Percentiles rank a stretch among this genome's conserved stretches.
Evolutionary conservation across 257 asterid genomes (phyloP).

Genomic region (Sherardia arvensis): DNA sequence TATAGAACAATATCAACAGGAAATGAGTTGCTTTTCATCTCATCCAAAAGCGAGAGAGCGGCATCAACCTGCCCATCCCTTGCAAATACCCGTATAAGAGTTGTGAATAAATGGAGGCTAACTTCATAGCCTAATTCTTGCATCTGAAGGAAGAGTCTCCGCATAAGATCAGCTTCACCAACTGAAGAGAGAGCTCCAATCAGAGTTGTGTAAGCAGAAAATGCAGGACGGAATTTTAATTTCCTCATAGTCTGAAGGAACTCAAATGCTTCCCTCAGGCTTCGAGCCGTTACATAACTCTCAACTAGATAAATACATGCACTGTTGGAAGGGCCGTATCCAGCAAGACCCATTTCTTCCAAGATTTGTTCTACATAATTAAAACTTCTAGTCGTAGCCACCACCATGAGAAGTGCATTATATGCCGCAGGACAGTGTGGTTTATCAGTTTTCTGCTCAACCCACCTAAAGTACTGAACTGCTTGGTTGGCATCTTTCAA

Average conservation of each 20-base stretch:
- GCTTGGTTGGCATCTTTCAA: conserved; percentile 58
- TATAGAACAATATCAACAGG: conserved; percentile 84
- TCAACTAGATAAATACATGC: conserved; percentile 55
- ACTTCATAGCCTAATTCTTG: conserved; percentile 94
- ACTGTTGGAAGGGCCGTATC: conserved; percentile 53
- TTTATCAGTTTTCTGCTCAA: conserved; percentile 46
- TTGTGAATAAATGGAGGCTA: conserved; percentile 70
- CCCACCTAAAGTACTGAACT: conserved; percentile 68
- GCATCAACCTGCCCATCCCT: conserved; percentile 77
- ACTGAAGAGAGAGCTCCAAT: conserved; percentile 67
- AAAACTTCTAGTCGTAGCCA: conserved; percentile 51
- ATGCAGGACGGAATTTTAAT: conserved; percentile 75
- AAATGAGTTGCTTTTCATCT: conserved; percentile 73
- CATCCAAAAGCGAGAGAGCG: conserved; percentile 74
- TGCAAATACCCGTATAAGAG: conserved; percentile 74
- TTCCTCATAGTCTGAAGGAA: conserved; percentile 75
- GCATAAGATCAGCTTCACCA: conserved; percentile 67
- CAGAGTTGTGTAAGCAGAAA: conserved; percentile 88
- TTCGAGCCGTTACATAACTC: conserved; percentile 38
- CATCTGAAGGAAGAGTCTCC: conserved; percentile 71
- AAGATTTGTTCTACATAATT: conserved; percentile 46
- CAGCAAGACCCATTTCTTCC: conserved; percentile 88
- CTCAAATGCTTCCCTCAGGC: conserved; percentile 56
- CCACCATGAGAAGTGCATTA: conserved; percentile 59
- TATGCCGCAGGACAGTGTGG: conserved; percentile 62